Evolutionary conservation across 192 early-diverging fungal species (phyloP).

Genomic region (Helicostylum pulchrum): DNA sequence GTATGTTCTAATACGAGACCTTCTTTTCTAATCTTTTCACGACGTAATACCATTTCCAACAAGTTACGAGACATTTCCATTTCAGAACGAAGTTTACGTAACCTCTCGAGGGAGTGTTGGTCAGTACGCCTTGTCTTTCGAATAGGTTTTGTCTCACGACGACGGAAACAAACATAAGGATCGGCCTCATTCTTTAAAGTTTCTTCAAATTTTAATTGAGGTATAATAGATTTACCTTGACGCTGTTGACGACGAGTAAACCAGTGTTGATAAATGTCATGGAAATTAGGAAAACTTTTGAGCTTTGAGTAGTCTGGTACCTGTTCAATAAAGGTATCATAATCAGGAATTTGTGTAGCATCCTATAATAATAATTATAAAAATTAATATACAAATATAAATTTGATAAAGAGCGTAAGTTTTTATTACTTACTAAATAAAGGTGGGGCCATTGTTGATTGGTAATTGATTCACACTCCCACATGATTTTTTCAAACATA

Average conservation of each 20-base stretch:
- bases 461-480: constrained; percentile 44
- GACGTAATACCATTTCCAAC: constrained; percentile 73
- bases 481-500: constrained; percentile 77
- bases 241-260: constrained; percentile 42
- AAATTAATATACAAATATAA: not conserved
- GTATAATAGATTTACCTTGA: constrained; percentile 51
- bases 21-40: constrained; percentile 77
- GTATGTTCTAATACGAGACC: constrained; percentile 70
- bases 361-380: not conserved
- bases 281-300: not conserved
- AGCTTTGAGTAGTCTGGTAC: constrained; percentile 19
- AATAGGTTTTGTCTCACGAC: constrained; percentile 83
- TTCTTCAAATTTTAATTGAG: constrained; percentile 65
- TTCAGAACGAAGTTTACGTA: constrained; percentile 76
- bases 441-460: constrained; percentile 34
- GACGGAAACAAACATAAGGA: constrained; percentile 96
- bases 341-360: constrained; percentile 16
- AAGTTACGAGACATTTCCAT: constrained; percentile 73
- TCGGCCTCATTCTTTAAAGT: constrained; percentile 69
- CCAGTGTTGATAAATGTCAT: constrained; percentile 54
- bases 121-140: constrained; percentile 88
- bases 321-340: constrained; percentile 7
- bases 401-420: not conserved
- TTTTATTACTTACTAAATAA: constrained; percentile 24
- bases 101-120: constrained; percentile 79